These are phyloP conservation scores for Penicillium capsulatum DNA, from an alignment of 2,329 filamentous ascomycete species.

Conservation along the genomic window DNA sequence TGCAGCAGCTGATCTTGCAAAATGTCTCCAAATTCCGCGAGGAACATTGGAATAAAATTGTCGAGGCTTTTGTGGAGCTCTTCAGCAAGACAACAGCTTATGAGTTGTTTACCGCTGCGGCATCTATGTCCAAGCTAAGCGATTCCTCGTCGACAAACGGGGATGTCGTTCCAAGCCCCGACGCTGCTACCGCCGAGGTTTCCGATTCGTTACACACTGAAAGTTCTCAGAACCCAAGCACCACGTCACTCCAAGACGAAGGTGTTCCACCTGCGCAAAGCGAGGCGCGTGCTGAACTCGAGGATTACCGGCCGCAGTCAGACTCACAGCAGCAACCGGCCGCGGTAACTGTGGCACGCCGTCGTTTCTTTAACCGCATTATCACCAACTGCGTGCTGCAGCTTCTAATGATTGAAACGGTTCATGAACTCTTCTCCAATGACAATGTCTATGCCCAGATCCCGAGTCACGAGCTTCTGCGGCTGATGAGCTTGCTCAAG, in stretches of 20 bases:
- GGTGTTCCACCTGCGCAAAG: slow-evolving; percentile 36
- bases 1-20: slow-evolving; percentile 93
- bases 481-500: slow-evolving; percentile 90
- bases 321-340: slow-evolving; percentile 81
- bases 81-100: slow-evolving; percentile 94
- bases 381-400: slow-evolving; percentile 98
- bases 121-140: slow-evolving; percentile 42
- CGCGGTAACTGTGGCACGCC: slow-evolving; percentile 85
- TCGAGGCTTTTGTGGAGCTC: slow-evolving; percentile 90
- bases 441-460: slow-evolving; percentile 92
- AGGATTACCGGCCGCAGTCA: slow-evolving; percentile 79
- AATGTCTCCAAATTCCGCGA: slow-evolving; percentile 88
- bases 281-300: slow-evolving; percentile 51
- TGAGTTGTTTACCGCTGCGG: slow-evolving; percentile 85
- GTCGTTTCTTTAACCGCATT: slow-evolving; percentile 97
- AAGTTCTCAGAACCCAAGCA: slow-evolving; percentile 21
- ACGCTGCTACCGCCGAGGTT: slow-evolving; percentile 20
- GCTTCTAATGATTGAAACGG: slow-evolving; percentile 98
- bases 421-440: slow-evolving; percentile 97
- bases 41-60: slow-evolving; percentile 89
- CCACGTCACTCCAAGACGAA: slow-evolving; percentile 31
- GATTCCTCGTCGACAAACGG: slow-evolving; percentile 29
- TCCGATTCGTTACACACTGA: slow-evolving; percentile 27
- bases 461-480: slow-evolving; percentile 80
- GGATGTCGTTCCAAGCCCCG: slow-evolving; percentile 19